Conservation (phyloP, 2,329 filamentous ascomycete species). For the Colletotrichum lupini region DNA sequence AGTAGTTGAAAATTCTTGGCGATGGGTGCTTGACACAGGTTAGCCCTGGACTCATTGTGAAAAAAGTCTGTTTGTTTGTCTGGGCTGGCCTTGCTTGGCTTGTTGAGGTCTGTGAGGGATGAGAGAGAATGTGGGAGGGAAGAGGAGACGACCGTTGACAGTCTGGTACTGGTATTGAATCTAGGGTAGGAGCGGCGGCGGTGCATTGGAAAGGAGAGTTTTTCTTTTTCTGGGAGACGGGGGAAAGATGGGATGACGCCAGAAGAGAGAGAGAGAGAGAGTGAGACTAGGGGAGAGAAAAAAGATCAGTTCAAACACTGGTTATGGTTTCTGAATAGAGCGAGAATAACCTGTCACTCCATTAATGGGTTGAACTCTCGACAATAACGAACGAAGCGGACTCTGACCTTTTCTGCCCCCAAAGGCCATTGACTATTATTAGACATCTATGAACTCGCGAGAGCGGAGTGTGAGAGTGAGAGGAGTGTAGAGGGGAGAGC, state of each 20-base stretch:
- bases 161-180: not conserved
- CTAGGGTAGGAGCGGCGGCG: not conserved
- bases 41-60: not conserved
- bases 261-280: not conserved
- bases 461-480: not conserved
- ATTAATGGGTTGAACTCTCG: slow-evolving; percentile 13
- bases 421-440: slow-evolving; percentile 16
- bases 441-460: not conserved
- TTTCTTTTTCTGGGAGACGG: not conserved
- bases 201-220: not conserved
- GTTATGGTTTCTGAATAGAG: slow-evolving; percentile 1
- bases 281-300: not conserved
- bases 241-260: slow-evolving; percentile 17
- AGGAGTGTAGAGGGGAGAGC: too few relatives aligned
- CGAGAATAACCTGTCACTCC: not conserved
- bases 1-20: not conserved
- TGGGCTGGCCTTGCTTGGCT: slow-evolving; percentile 12
- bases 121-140: not conserved
- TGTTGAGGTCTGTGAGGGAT: too few relatives aligned
- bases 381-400: not conserved
- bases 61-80: not conserved
- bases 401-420: not conserved
- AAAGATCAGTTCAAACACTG: slow-evolving; percentile 20
- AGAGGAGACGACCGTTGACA: not conserved
- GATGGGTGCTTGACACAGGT: not conserved